Evolutionary conservation across 179 eudicot species (phyloP), one percentile per base, ranked within the genome.

Genomic region (Gypsophila paniculata): DNA sequence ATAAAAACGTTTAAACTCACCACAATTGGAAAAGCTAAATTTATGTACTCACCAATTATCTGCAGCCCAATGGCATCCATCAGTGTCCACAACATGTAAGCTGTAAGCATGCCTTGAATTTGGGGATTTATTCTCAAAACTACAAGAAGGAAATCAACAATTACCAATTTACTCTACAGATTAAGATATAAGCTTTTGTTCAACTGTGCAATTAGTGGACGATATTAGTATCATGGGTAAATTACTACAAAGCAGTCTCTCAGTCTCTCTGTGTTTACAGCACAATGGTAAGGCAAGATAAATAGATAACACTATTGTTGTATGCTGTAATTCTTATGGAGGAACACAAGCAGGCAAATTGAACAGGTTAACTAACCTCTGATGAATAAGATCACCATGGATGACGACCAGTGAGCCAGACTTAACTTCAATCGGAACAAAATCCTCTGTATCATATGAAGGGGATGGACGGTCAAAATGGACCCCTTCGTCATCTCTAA

Each of bases 371-470:
- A 80, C 77, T 53, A 18, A 89, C 99, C 99, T 94, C 74, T 94
- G 97, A 84, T 94, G 99, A 77, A 94, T 85, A 74, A 94, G 91
- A 83, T 94, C 90, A 22, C 99, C 99, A 80, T 94, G 97, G 75
- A 91, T 84, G 77, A 94, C 86, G 59, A 94, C 90, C 82, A 94
- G 83, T 52, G 97, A 75, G 68, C 99, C 99, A 53, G 99, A 85
- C 85, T 91, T 90, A 34, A 94, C 97, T 86, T 94, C 97, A 77
- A 94, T 63, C 6, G 97, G 87, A 71, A 91, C 86, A 76, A 94
- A 94, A 74, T 94, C 94, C 36, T 87, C 90, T 75, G 80, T 86
- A 68, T 88, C 91, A 77, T 82, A 91, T 3, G 87, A 72, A 15
- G 96, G 99, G 66, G 86, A 91, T 51, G 99, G 96, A 55, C 65